Conservation (phyloP, 2,329 filamentous ascomycete genomes). For the Daldinia sp. region DNA sequence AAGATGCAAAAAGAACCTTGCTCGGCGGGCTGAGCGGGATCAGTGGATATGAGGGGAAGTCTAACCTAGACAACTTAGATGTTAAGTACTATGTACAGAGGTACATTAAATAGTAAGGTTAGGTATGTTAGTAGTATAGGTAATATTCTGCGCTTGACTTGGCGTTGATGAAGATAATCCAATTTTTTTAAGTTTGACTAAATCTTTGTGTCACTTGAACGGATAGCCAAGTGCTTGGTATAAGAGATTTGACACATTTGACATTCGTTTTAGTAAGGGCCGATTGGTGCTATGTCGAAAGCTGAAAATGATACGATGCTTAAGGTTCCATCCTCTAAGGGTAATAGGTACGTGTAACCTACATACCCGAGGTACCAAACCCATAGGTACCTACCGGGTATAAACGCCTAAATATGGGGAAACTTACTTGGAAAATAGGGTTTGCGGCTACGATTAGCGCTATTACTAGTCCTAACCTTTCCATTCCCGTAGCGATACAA, state of each 20-base stretch:
- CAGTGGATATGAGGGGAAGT: slow-evolving; percentile 1
- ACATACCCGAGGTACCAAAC: too few species aligned
- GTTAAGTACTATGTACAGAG: background rate
- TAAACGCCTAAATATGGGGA: background rate
- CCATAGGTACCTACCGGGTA: background rate
- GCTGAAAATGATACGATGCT: too few species aligned
- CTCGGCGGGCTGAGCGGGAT: background rate
- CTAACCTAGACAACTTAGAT: background rate
- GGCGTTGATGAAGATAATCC: background rate
- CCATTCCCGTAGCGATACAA: background rate
- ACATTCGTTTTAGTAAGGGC: too few species aligned
- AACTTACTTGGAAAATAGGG: background rate
- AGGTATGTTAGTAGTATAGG: too few species aligned
- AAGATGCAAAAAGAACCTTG: background rate
- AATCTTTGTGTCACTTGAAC: background rate
- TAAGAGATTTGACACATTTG: background rate
- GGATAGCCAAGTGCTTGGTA: background rate
- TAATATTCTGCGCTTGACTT: background rate
- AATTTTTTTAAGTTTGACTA: too few species aligned
- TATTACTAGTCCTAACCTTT: background rate
- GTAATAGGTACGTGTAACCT: background rate
- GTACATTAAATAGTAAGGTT: too few species aligned
- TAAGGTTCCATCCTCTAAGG: too few species aligned
- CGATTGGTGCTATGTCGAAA: too few species aligned
- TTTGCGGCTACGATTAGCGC: slow-evolving; percentile 1